Evolutionary conservation across 192 early-diverging fungal genomes (phyloP), one percentile per base, ranked within the genome.

Genomic region (Entomortierella lignicola): DNA sequence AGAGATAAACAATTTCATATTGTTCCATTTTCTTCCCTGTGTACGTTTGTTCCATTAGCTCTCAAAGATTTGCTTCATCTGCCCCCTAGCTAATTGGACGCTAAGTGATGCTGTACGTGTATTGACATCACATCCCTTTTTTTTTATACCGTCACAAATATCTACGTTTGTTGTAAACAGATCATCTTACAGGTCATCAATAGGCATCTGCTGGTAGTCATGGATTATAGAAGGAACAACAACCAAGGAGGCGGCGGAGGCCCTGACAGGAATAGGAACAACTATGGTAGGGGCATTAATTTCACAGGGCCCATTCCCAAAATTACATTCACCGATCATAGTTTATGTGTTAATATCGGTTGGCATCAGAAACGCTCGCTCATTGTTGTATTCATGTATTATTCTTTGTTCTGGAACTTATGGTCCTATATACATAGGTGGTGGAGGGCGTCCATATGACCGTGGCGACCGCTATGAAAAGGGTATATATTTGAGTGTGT

Each of bases 151-250:
- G n/a, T n/a, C n/a, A n/a, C n/a, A n/a, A n/a, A n/a, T n/a, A n/a
- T n/a, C n/a, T n/a, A n/a, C n/a, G n/a, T n/a, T n/a, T n/a, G n/a
- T n/a, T n/a, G n/a, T n/a, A n/a, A n/a, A n/a, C n/a, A n/a, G n/a
- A n/a, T n/a, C n/a, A n/a, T n/a, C n/a, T n/a, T n/a, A n/a, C n/a
- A n/a, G n/a, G n/a, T n/a, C n/a, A n/a, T n/a, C n/a, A n/a, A n/a
- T n/a, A n/a, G n/a, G n/a, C n/a, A n/a, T n/a, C n/a, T n/a, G n/a
- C n/a, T n/a, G 44, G 44, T 23, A 8, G 11, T 41, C 54, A 77
- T 77, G 73, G 73, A 77, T 44, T 77, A 77, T 53, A 66, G 66
- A 63, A 53, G 66, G 27, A 77, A 69, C 50, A 69, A 56, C 42
- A 41, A 60, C 12, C 65, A 65, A 42, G 72, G 65, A 6, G 64